phyloP scores from a whole-genome alignment of 2,329 filamentous ascomycete species.

The Calonectria hongkongensis region DNA sequence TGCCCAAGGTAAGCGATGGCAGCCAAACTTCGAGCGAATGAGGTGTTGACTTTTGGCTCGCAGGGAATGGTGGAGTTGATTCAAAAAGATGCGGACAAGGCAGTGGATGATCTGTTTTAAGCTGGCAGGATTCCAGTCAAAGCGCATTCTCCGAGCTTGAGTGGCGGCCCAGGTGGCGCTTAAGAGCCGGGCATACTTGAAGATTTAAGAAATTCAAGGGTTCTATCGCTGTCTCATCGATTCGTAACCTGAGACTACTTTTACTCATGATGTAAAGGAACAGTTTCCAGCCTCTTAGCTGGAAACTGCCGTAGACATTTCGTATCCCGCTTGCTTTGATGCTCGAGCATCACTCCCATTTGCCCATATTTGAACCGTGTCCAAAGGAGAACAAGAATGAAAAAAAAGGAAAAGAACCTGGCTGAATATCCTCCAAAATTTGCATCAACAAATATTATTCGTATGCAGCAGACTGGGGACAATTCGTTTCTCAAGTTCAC shows the following conservation, averaged over 20 bases:
- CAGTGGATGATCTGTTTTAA: conserved; percentile 88
- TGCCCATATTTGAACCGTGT: too few species aligned
- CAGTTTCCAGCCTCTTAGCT: not conserved
- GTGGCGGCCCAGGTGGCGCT: not conserved
- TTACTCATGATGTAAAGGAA: not conserved
- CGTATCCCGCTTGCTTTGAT: not conserved
- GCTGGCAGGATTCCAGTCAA: conserved; percentile 2
- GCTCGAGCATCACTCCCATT: not conserved
- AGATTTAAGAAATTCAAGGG: not conserved
- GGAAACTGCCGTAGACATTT: too few species aligned
- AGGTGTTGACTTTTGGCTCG: conserved; percentile 49
- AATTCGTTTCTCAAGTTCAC: too few species aligned
- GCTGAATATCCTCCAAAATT: not conserved
- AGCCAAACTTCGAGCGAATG: not conserved
- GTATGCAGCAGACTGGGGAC: not conserved
- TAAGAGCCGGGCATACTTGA: not conserved
- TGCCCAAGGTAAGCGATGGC: conserved; percentile 84
- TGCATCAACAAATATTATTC: not conserved
- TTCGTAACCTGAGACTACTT: not conserved
- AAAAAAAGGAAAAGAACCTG: not conserved
- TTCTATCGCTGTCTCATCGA: not conserved
- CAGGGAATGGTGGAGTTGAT: conserved; percentile 97
- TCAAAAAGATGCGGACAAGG: conserved; percentile 94
- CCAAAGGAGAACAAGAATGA: not conserved
- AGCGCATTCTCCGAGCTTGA: conserved; percentile 11